Percentiles rank a stretch among this genome's conserved stretches.
phyloP scores from a whole-genome alignment of 805 yeast species.

The Metschnikowia santaceciliae region DNA sequence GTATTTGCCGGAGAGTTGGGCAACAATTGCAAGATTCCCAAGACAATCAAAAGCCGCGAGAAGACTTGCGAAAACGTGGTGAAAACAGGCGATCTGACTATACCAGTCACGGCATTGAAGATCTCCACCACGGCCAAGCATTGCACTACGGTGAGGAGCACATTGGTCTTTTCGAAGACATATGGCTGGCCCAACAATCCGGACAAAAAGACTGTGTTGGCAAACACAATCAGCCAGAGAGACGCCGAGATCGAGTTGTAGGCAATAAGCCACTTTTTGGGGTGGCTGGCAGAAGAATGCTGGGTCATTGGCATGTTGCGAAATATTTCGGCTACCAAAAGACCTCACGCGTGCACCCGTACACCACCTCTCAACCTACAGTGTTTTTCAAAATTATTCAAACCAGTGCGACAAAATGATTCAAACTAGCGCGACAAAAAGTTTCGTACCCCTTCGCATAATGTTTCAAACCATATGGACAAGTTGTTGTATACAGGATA shows the following conservation, averaged over 20 bases:
- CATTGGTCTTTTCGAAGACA: constrained; percentile 56
- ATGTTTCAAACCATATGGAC: no score
- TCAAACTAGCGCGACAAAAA: no score
- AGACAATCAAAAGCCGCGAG: constrained; percentile 75
- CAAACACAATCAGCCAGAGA: constrained; percentile 39
- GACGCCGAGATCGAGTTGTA: constrained; percentile 42
- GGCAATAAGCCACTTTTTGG: constrained; percentile 37
- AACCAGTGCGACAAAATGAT: no score
- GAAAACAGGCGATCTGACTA: constrained; percentile 77
- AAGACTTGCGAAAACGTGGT: constrained; percentile 87
- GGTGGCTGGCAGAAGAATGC: constrained; percentile 14
- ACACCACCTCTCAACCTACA: not conserved
- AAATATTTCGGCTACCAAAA: not conserved
- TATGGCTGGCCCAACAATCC: constrained; percentile 56
- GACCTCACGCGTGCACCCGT: not conserved
- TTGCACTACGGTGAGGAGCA: constrained; percentile 64
- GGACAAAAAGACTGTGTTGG: constrained; percentile 36
- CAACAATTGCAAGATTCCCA: constrained; percentile 74
- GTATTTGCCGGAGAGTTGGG: constrained; percentile 66
- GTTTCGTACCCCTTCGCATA: no score
- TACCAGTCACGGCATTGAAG: constrained; percentile 69
- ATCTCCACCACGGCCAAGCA: constrained; percentile 78
- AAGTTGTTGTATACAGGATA: no score
- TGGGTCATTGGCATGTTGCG: not conserved
- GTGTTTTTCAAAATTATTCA: no score